phyloP scores from a whole-genome alignment of 2,329 filamentous ascomycete genomes.

The Orbilia quercus region DNA sequence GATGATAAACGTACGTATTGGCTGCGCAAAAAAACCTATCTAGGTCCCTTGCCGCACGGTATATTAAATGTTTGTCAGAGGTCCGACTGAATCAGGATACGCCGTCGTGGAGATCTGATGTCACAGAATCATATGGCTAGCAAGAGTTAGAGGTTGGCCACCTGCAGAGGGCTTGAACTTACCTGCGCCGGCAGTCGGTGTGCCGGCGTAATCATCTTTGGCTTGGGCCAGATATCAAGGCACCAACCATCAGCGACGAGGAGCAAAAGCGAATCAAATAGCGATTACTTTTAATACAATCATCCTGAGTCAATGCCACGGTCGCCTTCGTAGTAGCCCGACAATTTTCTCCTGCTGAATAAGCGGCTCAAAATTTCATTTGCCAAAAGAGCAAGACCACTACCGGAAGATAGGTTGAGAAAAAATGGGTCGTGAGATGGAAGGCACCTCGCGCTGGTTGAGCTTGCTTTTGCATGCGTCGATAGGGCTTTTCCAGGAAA shows the following conservation, averaged over 20 bases:
- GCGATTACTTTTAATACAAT: background rate
- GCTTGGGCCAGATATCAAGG: background rate
- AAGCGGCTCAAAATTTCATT: constrained; percentile 42
- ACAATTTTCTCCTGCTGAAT: background rate
- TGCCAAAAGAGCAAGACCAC: constrained; percentile 18
- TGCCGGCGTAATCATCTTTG: background rate
- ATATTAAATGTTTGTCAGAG: too few relatives aligned
- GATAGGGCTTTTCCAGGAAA: constrained; percentile 11
- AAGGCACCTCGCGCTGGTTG: background rate
- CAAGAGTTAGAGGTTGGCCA: background rate
- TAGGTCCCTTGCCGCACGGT: too few relatives aligned
- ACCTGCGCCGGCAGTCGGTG: constrained; percentile 9
- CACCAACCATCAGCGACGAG: background rate
- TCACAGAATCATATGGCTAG: background rate
- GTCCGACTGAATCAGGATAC: too few relatives aligned
- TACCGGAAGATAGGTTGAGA: too few relatives aligned
- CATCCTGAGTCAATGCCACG: background rate
- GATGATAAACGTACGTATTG: too few relatives aligned
- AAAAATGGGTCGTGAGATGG: constrained; percentile 37
- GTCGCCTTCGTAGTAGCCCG: background rate
- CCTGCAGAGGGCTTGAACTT: background rate
- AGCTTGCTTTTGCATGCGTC: constrained; percentile 21
- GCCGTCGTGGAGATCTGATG: background rate
- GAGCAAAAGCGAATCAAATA: background rate
- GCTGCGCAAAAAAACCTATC: too few relatives aligned